Base-by-base conservation (phyloP, 177 flowering plant species). In the Vitis hybrid region DNA sequence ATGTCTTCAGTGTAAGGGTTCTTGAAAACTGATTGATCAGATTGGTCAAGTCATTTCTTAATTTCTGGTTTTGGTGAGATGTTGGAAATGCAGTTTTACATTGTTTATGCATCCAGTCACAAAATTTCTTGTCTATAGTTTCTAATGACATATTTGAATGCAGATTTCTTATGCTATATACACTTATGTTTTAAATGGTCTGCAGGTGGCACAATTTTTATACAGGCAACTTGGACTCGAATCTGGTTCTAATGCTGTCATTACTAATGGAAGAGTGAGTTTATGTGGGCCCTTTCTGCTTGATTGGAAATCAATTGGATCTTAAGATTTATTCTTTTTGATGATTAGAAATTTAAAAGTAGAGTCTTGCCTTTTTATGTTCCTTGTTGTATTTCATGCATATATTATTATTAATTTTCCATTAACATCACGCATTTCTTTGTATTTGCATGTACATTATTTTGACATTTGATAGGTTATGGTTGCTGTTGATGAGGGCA, bases 181-280 rank as follows among this genome's bases (percentile, higher is more conserved):
- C 6, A 59, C 34, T 3, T 7, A 50, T 48, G 19, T 57, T 48
- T 54, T 52, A 12, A 55, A 65, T 70, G 55, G 32, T 52, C 6
- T 85, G 82, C 92, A 95, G 99, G 92, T 89, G 50, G 74, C 85
- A 19, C 83, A 82, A 57, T 85, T 87, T 76, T 71, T 93, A 60
- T 70, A 74, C 72, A 73, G 82, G 71, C 74, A 80, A 26, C 75
- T 92, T 75, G 93, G 91, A 14, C 79, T 81, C 76, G 87, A 80
- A 19, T 74, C 76, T 70, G 87, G 84, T 68, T 75, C 34, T 21
- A 84, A 77, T 84, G 93, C 91, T 68, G 87, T 96, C 63, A 84
- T 96, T 74, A 93, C 98, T 23, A 96, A 92, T 82, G 99, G 99
- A 78, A 91, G 98, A 85, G 99, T 95, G 78, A 78, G 94, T 77